phyloP scores from a whole-genome alignment of 2,329 filamentous ascomycete species.

The Ophiocordyceps polyrhachis-furcata region DNA sequence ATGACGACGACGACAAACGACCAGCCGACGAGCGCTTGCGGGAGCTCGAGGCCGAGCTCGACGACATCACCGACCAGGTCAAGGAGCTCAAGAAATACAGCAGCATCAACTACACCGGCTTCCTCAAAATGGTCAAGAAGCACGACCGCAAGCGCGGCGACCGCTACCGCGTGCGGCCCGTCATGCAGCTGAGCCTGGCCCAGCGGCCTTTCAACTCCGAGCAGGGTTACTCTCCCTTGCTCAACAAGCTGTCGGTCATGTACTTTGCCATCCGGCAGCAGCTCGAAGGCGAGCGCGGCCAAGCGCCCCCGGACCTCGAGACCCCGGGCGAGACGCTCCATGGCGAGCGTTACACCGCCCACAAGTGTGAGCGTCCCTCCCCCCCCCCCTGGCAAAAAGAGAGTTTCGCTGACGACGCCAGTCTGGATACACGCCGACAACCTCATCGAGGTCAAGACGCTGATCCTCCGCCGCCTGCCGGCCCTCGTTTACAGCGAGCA shows the following conservation, averaged over 20 bases:
- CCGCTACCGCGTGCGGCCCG: slow-evolving; percentile 72
- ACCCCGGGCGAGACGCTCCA: slow-evolving; percentile 37
- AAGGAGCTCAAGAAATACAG: slow-evolving; percentile 91
- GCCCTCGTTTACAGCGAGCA: slow-evolving; percentile 87
- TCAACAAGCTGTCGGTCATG: slow-evolving; percentile 85
- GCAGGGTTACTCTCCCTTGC: slow-evolving; percentile 65
- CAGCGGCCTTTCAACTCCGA: slow-evolving; percentile 89
- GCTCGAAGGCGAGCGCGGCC: slow-evolving; percentile 37
- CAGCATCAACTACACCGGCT: slow-evolving; percentile 91
- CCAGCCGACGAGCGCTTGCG: slow-evolving; percentile 29
- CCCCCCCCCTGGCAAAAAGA: background rate
- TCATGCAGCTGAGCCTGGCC: slow-evolving; percentile 80
- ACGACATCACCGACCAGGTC: slow-evolving; percentile 74
- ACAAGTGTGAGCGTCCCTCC: slow-evolving; percentile 69
- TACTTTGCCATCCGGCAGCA: slow-evolving; percentile 86
- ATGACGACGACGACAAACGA: slow-evolving; percentile 4
- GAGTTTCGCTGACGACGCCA: slow-evolving; percentile 11
- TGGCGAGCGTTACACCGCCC: slow-evolving; percentile 60
- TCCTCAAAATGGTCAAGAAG: slow-evolving; percentile 97
- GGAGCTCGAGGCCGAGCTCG: slow-evolving; percentile 61
- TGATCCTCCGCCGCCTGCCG: slow-evolving; percentile 77
- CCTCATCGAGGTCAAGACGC: slow-evolving; percentile 88
- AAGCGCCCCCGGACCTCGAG: slow-evolving; percentile 26
- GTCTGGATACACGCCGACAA: slow-evolving; percentile 96
- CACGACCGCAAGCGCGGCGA: slow-evolving; percentile 85